A percentile compares a stretch with the other conserved stretches of the same genome.
phyloP scores from a whole-genome alignment of 2,329 filamentous ascomycete genomes.

The Alternaria triticimaculans region DNA sequence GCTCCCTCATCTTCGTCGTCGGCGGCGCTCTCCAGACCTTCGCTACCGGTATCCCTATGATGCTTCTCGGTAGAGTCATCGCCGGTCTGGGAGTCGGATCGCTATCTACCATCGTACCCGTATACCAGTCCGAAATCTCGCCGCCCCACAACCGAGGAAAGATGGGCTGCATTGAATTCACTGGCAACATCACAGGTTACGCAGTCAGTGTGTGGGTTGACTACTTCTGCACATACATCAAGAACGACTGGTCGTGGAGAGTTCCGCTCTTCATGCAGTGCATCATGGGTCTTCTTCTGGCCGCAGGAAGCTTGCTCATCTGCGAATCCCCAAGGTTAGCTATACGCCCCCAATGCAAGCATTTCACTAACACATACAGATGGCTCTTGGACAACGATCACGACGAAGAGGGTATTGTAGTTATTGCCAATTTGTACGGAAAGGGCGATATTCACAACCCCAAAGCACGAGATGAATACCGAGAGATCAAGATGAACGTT shows the following conservation, averaged over 20 bases:
- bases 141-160: constrained; percentile 95
- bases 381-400: constrained; percentile 98
- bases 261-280: constrained; percentile 91
- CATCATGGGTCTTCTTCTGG: constrained; percentile 87
- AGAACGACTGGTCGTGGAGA: constrained; percentile 87
- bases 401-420: constrained; percentile 96
- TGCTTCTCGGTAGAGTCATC: constrained; percentile 65
- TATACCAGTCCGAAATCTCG: constrained; percentile 68
- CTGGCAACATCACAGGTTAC: constrained; percentile 95
- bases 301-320: constrained; percentile 85
- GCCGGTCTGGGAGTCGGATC: constrained; percentile 60
- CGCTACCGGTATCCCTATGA: constrained; percentile 84
- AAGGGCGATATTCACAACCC: constrained; percentile 93
- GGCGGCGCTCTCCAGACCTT: constrained; percentile 87
- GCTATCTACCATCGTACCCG: constrained; percentile 59
- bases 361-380: constrained; percentile 55
- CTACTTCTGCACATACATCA: constrained; percentile 92
- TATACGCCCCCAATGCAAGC: neutral
- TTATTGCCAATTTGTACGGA: constrained; percentile 96
- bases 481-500: constrained; percentile 99
- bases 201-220: constrained; percentile 98
- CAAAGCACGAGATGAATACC: constrained; percentile 93
- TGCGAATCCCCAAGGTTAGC: constrained; percentile 90
- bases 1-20: constrained; percentile 83
- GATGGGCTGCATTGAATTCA: constrained; percentile 96